A percentile compares a stretch with the other conserved stretches of the same genome.
Evolutionary conservation across 257 asterid genomes (phyloP).

Genomic region (Verbena officinalis): DNA sequence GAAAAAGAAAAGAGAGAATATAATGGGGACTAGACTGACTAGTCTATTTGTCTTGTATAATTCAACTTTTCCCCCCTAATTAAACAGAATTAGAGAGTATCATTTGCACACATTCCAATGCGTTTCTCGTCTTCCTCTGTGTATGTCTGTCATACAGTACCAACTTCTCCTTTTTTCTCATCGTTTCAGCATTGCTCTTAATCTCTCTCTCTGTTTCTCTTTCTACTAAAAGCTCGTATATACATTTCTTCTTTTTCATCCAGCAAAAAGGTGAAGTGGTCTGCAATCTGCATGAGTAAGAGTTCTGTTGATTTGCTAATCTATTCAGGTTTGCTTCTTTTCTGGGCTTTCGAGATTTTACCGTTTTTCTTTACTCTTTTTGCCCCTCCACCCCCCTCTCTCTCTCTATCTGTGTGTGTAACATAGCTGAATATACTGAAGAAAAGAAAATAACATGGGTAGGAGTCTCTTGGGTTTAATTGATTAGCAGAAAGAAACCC

Average conservation of each 20-base stretch:
- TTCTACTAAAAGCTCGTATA: conserved; percentile 13
- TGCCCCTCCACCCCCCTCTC: too few relatives aligned
- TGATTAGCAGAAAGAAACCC: conserved; percentile 4
- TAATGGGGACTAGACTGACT: conserved; percentile 16
- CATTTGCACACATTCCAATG: conserved; percentile 50
- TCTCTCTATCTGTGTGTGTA: conserved; percentile 33
- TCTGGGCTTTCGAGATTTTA: conserved; percentile 25
- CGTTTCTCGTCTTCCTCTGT: conserved; percentile 25
- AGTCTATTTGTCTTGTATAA: conserved; percentile 9
- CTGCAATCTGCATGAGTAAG: conserved; percentile 32
- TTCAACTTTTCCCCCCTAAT: neutral
- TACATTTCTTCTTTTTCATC: neutral
- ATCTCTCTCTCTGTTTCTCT: conserved; percentile 27
- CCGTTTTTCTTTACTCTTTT: conserved; percentile 21
- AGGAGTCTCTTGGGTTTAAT: conserved; percentile 29
- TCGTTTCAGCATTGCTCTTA: conserved; percentile 28
- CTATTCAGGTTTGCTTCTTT: conserved; percentile 28
- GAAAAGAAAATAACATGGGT: neutral
- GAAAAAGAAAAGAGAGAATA: neutral
- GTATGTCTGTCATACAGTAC: conserved; percentile 29
- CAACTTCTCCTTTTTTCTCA: conserved; percentile 26
- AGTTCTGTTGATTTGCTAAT: conserved; percentile 35
- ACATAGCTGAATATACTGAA: too few relatives aligned
- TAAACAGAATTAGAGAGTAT: conserved; percentile 35
- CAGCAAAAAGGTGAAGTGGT: conserved; percentile 32